Base-by-base conservation (phyloP, 305 asterid species). In the Ilex paraguariensis region DNA sequence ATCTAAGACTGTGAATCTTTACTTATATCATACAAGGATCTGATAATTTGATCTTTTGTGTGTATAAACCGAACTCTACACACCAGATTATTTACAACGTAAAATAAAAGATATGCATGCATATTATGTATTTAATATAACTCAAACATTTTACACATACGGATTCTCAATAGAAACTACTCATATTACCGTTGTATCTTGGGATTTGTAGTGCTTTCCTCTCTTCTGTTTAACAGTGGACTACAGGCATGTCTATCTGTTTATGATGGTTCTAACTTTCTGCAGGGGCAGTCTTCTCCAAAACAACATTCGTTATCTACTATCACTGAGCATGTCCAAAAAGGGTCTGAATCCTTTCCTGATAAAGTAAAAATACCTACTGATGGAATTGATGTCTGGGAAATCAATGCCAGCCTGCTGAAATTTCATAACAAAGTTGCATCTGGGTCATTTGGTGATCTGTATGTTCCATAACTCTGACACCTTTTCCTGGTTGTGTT, bases 371-470 rank as follows among this genome's bases (percentile, higher is more conserved):
- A 78, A 70, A 93, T 93, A 75, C 97, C 96, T 59, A 78, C 68
- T 68, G 99, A 93, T 66, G 97, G 93, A 64, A 81, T 84, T 80
- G 99, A 93, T 75, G 99, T 86, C 70, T 90, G 97, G 99, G 99
- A 93, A 82, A 90, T 93, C 66, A 90, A 93, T 77, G 82, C 85
- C 58, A 76, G 68, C 58, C 82, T 72, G 66, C 65, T 93, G 83
- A 87, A 86, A 71, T 86, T 86, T 64, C 97, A 82, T 64, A 75
- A 84, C 70, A 90, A 80, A 82, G 75, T 93, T 60, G 99, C 95
- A 66, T 84, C 99, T 32, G 99, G 99, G 66, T 85, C 99, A 49
- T 93, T 83, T 75, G 97, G 96, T 63, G 95, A 93, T 71, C 65
- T 93, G 97, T 93, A 77, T 77, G 99, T 76, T 61, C 69, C 71